A percentile compares a stretch with the other conserved stretches of the same genome.
phyloP scores from a whole-genome alignment of 345 rosid species.

The Salix arbutifolia region DNA sequence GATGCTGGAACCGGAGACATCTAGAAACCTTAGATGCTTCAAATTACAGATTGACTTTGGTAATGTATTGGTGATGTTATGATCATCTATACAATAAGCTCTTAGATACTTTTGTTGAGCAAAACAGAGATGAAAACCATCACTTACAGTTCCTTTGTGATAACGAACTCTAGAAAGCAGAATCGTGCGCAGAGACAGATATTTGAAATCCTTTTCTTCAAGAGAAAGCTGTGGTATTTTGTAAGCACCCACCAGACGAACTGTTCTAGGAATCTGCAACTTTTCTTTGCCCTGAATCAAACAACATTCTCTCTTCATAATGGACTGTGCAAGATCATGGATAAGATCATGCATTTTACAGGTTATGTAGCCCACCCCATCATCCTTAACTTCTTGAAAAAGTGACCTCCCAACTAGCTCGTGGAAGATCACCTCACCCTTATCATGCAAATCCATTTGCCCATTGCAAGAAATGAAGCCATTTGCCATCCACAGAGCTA shows the following conservation, averaged over 20 bases:
- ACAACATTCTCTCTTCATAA: not conserved
- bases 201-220: not conserved
- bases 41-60: slow-evolving; percentile 1
- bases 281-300: no score
- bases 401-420: slow-evolving; percentile 16
- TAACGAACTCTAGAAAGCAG: not conserved
- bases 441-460: slow-evolving; percentile 1
- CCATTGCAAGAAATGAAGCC: slow-evolving; percentile 3
- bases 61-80: not conserved
- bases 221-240: not conserved
- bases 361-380: not conserved
- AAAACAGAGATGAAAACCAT: not conserved
- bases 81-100: not conserved
- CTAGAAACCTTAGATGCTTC: slow-evolving; percentile 21
- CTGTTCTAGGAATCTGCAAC: no score
- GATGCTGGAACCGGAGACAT: not conserved
- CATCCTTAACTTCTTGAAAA: slow-evolving; percentile 1
- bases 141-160: not conserved
- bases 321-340: slow-evolving; percentile 18
- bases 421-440: slow-evolving; percentile 9
- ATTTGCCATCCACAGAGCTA: slow-evolving; percentile 30
- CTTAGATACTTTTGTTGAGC: not conserved
- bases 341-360: slow-evolving; percentile 29
- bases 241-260: not conserved
- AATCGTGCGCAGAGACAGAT: not conserved